Evolutionary conservation across 495 filamentous ascomycete species (phyloP), one percentile per base, ranked within the genome.

Genomic region (Penicillium argentinense): DNA sequence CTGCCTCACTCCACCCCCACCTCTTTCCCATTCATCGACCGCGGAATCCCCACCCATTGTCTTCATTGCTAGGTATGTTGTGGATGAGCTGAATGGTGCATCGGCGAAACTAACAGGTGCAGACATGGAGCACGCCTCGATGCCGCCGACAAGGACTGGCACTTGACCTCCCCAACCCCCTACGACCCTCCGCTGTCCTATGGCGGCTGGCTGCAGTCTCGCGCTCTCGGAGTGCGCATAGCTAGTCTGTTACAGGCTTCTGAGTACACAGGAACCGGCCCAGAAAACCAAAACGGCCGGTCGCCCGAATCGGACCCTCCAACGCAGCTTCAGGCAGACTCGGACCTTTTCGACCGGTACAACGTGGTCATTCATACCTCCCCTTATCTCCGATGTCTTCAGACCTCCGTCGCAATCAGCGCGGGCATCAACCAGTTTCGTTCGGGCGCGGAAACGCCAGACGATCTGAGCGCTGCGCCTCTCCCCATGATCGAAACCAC

Each of bases 121-220:
- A 96, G 90, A 64, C 93, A 99, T 65, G 93, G 93, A 51, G 84
- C 89, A 30, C 85, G 93, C 27, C 83, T 99, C 24, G 93, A 99
- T 64, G 88, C 88, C 33, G 89, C 90, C 49, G 90, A 97, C 72
- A 87, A 88, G 59, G 78, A 89, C 66, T 99, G 93, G 93, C 91
- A 97, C 68, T 76, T 96, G 9, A 85, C 88, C n/a, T 95, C 95
- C 4, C 85, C 91, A 3, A 92, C 88, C 3, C 95, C 93, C 4
- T 97, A 97, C 72, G 92, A 99, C 49, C 88, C 93, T 32, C 93
- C 95, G 30, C 77, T 99, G 36, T 96, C 91, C 12, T 97, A 96
- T 60, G 86, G 89, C 49, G 93, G 93, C 33, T 97, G 91, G 91
- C 79, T 80, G 14, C 92, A 97, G 61, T 83, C 86, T 39, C 84